phyloP scores from a whole-genome alignment of 441 rosid genomes.

The Biscutella auriculata region DNA sequence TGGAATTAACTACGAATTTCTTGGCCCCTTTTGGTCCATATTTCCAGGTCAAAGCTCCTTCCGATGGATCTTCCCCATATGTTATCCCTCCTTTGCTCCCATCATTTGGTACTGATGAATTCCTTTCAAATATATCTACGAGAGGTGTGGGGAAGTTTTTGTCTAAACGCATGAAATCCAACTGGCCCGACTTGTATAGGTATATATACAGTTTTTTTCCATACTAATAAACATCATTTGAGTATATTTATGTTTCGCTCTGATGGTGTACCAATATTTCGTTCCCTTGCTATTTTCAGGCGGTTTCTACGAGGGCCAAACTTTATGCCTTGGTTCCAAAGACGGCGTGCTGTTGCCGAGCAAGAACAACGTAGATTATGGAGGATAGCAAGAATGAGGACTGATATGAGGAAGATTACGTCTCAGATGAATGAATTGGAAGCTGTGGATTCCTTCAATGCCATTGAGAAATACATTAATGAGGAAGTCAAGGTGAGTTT shows the following conservation, averaged over 20 bases:
- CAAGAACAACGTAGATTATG: constrained; percentile 82
- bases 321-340: constrained; percentile 89
- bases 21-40: constrained; percentile 97
- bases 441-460: constrained; percentile 81
- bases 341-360: constrained; percentile 68
- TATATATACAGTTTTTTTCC: constrained; percentile 25
- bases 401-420: constrained; percentile 52
- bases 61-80: constrained; percentile 86
- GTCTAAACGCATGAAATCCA: constrained; percentile 86
- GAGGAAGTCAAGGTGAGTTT: constrained; percentile 56
- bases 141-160: constrained; percentile 93
- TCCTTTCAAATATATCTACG: constrained; percentile 61
- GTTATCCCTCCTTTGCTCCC: constrained; percentile 79
- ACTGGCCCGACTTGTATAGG: constrained; percentile 96
- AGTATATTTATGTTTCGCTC: constrained; percentile 1
- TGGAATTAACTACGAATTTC: constrained; percentile 93
- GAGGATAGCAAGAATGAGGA: constrained; percentile 77
- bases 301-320: constrained; percentile 84
- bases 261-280: neutral
- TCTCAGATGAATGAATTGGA: constrained; percentile 76
- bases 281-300: constrained; percentile 30
- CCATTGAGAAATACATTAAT: constrained; percentile 73
- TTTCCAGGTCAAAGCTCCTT: constrained; percentile 62
- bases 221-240: neutral
- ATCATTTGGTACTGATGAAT: constrained; percentile 52